phyloP scores from a whole-genome alignment of 2,329 filamentous ascomycete genomes.

The Sarocladium strictum region DNA sequence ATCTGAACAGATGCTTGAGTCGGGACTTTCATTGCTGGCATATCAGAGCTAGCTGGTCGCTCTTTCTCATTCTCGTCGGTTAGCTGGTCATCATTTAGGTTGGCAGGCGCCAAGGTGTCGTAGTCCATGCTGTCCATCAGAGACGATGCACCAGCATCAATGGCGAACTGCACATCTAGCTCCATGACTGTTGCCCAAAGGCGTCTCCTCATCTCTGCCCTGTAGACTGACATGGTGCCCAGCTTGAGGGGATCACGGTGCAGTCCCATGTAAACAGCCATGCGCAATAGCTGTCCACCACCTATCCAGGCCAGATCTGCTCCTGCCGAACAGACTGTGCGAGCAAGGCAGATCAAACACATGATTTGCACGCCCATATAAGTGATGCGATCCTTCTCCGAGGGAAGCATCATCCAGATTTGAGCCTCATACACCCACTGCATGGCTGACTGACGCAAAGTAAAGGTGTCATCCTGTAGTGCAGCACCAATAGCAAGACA shows the following conservation, averaged over 20 bases:
- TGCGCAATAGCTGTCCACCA: conserved; percentile 42
- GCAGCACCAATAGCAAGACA: conserved; percentile 45
- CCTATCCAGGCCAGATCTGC: conserved; percentile 48
- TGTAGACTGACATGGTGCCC: conserved; percentile 36
- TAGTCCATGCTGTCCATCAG: conserved; percentile 40
- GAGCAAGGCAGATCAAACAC: conserved; percentile 44
- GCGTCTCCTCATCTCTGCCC: conserved; percentile 47
- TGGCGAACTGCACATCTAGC: conserved; percentile 43
- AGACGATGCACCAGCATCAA: conserved; percentile 45
- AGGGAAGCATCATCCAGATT: conserved; percentile 40
- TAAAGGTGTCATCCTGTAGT: conserved; percentile 39
- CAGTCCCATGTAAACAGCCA: conserved; percentile 52
- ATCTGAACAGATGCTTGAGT: conserved; percentile 46
- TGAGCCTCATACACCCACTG: conserved; percentile 50
- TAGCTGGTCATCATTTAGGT: conserved; percentile 47
- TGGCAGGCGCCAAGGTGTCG: conserved; percentile 43
- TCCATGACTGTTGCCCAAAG: conserved; percentile 53
- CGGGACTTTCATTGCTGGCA: conserved; percentile 14
- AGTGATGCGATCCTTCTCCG: conserved; percentile 43
- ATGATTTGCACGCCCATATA: conserved; percentile 45
- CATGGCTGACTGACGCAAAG: conserved; percentile 34
- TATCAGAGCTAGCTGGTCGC: conserved; percentile 7
- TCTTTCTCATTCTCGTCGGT: conserved; percentile 27
- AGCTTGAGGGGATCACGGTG: conserved; percentile 50
- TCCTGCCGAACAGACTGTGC: conserved; percentile 39